Evolutionary conservation across 768 basidiomycete genomes (phyloP), one percentile per base, ranked within the genome.

Genomic region (Russula vinacea): DNA sequence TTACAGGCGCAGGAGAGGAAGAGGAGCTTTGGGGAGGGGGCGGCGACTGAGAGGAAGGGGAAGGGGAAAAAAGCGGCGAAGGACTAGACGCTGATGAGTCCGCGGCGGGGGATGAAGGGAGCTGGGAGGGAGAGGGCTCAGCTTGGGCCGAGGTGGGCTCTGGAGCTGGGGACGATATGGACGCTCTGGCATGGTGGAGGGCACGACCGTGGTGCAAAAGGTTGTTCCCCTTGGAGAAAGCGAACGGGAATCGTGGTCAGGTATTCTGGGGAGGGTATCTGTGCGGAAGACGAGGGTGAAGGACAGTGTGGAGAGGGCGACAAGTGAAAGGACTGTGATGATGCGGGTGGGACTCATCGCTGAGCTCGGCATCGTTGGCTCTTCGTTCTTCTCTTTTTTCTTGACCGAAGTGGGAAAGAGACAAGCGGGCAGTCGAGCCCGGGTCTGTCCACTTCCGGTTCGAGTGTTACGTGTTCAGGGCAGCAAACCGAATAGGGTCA

Each of bases 401-500:
- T 19, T 22, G n/a, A 3, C n/a, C n/a, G n/a, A 3, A n/a, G 7
- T 5, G 37, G 17, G n/a, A 39, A 32, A 11, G 24, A 42, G n/a
- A n/a, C 39, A 47, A n/a, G 17, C n/a, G 44, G 44, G 42, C 17
- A 29, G 29, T 5, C 29, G 29, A 29, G 29, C 29, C 29, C 29
- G 29, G 9, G 45, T 7, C 16, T 42, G 14, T 42, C 6, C 4
- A 42, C n/a, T 7, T 35, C 35, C 19, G 9, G n/a, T n/a, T 44
- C 7, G 2, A n/a, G n/a, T 47, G 26, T 50, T 50, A 26, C 24
- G 49, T 50, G 6, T 22, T 10, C 14, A 19, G 14, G 26, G 1
- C 32, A 76, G 58, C 3, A 47, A 22, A 1, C 81, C 78, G 72
- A 94, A 93, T 64, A 95, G 74, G 65, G 78, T 76, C 33, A 92